A percentile compares a stretch with the other conserved stretches of the same genome.
Evolutionary conservation across 1,139 yeast genomes (phyloP).

Genomic region (Wickerhamomyces sp.): DNA sequence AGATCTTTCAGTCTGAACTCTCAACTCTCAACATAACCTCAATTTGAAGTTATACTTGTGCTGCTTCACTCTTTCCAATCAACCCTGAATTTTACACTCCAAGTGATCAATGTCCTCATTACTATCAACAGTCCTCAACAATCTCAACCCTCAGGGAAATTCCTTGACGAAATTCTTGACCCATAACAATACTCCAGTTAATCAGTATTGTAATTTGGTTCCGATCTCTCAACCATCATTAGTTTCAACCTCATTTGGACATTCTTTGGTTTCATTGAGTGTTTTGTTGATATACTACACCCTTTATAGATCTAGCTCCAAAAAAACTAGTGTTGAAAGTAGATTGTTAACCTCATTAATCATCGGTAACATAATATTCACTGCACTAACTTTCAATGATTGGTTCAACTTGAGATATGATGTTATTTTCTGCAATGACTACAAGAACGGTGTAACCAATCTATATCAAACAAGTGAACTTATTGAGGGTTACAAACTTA

Average conservation of each 20-base stretch:
- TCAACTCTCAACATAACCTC: no score
- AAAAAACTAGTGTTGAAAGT: slow-evolving; percentile 16
- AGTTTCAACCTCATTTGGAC: slow-evolving; percentile 21
- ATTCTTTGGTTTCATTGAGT: slow-evolving; percentile 12
- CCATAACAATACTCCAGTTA: slow-evolving; percentile 22
- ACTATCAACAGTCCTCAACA: not conserved
- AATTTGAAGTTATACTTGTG: no score
- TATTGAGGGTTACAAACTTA: slow-evolving; percentile 16
- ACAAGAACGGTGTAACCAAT: slow-evolving; percentile 20
- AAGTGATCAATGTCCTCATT: not conserved
- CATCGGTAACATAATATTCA: slow-evolving; percentile 16
- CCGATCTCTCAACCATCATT: slow-evolving; percentile 22
- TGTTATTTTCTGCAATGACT: slow-evolving; percentile 22
- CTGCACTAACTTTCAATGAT: slow-evolving; percentile 16
- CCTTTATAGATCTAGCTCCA: slow-evolving; percentile 6
- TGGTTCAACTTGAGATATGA: slow-evolving; percentile 21
- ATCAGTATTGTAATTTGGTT: slow-evolving; percentile 16
- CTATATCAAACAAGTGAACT: slow-evolving; percentile 20
- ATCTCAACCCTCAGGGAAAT: not conserved
- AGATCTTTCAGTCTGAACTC: no score
- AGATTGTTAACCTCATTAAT: slow-evolving; percentile 18
- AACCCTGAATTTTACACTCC: no score
- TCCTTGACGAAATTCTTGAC: slow-evolving; percentile 13
- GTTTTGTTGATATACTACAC: slow-evolving; percentile 10
- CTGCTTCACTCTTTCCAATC: no score